Percentiles rank a stretch among this genome's conserved stretches.
These are phyloP conservation scores for Boletellus sp. DNA, from an alignment of 768 basidiomycete species.

Conservation along the genomic window DNA sequence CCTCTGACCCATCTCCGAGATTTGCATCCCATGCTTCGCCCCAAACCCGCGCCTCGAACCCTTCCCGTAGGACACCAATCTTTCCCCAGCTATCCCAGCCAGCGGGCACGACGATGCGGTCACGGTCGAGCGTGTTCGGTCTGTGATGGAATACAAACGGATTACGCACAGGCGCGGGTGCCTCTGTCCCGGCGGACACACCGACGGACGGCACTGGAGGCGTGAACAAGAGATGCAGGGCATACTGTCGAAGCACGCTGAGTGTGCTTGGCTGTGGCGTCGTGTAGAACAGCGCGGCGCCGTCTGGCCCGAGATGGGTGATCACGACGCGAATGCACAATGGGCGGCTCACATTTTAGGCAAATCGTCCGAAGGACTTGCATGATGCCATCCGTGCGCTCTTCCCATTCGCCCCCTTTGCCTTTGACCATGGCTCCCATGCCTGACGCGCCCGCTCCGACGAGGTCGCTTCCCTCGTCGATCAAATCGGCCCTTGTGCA, in stretches of 20 bases:
- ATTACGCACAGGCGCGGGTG: constrained; percentile 56
- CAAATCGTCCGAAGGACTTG: constrained; percentile 92
- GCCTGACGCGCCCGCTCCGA: constrained; percentile 64
- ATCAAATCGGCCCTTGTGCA: constrained; percentile 94
- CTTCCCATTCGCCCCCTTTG: constrained; percentile 92
- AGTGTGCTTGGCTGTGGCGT: constrained; percentile 76
- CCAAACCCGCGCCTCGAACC: constrained; percentile 81
- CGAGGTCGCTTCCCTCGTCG: constrained; percentile 73
- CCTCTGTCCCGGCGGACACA: constrained; percentile 31
- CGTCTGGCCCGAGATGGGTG: constrained; percentile 51
- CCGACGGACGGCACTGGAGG: constrained; percentile 56
- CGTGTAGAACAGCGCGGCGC: constrained; percentile 89
- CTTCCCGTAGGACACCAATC: constrained; percentile 84
- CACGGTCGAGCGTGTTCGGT: constrained; percentile 90
- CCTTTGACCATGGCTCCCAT: constrained; percentile 92
- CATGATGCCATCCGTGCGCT: constrained; percentile 91
- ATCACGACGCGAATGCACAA: not conserved
- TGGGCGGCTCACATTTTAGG: constrained; percentile 70
- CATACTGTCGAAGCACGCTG: constrained; percentile 74
- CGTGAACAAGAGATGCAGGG: constrained; percentile 63
- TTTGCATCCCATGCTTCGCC: constrained; percentile 80
- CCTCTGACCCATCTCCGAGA: constrained; percentile 44
- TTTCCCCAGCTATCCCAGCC: constrained; percentile 99
- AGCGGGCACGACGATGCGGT: constrained; percentile 85
- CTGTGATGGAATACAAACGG: constrained; percentile 84